phyloP scores from a whole-genome alignment of 1,284 basidiomycete species.

The Crepidotus sp. region DNA sequence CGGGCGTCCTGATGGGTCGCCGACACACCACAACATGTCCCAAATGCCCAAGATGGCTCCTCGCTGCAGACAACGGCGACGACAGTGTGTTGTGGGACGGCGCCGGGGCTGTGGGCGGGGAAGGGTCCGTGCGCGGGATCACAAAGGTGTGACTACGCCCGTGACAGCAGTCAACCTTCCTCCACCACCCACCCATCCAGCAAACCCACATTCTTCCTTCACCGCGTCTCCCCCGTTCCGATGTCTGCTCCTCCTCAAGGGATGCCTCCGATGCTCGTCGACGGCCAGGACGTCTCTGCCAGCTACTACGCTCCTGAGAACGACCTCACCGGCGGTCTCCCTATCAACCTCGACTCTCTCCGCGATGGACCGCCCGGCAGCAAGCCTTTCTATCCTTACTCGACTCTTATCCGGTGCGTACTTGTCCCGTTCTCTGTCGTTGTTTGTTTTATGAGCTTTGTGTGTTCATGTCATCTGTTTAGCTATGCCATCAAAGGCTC shows the following conservation, averaged over 20 bases:
- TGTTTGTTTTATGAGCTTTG: constrained; percentile 18
- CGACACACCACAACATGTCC: constrained; percentile 12
- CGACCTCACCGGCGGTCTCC: constrained; percentile 71
- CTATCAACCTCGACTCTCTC: constrained; percentile 75
- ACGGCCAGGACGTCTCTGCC: constrained; percentile 40
- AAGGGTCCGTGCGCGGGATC: neutral
- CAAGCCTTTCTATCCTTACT: constrained; percentile 82
- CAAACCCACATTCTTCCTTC: constrained; percentile 18
- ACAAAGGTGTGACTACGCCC: neutral
- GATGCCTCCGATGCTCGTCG: constrained; percentile 39
- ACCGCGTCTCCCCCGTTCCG: constrained; percentile 9
- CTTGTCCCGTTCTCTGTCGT: constrained; percentile 5
- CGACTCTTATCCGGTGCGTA: constrained; percentile 73
- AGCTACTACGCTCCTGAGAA: constrained; percentile 67
- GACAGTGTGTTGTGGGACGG: no score
- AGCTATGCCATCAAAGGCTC: constrained; percentile 78
- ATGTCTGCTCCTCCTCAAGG: constrained; percentile 34
- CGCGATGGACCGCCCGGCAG: constrained; percentile 75
- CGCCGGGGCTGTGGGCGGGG: neutral
- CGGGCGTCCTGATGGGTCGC: neutral
- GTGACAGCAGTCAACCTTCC: constrained; percentile 16
- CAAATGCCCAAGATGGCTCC: no score
- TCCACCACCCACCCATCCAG: constrained; percentile 20
- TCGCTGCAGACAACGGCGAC: no score
- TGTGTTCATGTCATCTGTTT: constrained; percentile 14